Percentiles rank a stretch among this genome's conserved stretches.
Conservation (phyloP, 805 yeast genomes). For the Candida vaughaniae region DNA sequence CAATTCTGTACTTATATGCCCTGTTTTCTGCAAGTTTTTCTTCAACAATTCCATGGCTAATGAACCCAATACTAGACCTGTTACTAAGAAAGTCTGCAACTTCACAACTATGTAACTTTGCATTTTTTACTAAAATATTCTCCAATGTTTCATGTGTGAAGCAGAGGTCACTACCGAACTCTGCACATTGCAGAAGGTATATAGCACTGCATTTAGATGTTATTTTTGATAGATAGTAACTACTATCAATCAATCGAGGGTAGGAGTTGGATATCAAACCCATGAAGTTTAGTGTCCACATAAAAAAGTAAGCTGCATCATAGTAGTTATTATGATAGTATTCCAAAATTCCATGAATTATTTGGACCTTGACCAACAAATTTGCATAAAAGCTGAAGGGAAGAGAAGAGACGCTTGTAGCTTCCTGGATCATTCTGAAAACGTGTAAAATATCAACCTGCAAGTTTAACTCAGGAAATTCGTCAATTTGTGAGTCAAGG, state of each 20-base stretch:
- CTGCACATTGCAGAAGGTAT: slow-evolving; percentile 14
- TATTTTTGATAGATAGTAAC: slow-evolving; percentile 10
- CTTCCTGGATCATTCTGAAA: slow-evolving; percentile 7
- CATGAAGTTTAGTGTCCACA: slow-evolving; percentile 18
- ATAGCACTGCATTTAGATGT: slow-evolving; percentile 13
- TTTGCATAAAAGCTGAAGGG: slow-evolving; percentile 1
- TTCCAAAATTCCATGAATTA: slow-evolving; percentile 19
- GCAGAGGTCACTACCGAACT: slow-evolving; percentile 15
- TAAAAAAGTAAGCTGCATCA: slow-evolving; percentile 16
- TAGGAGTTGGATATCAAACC: slow-evolving; percentile 6
- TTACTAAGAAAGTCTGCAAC: slow-evolving; percentile 19
- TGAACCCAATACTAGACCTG: slow-evolving; percentile 25
- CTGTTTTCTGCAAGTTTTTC: slow-evolving; percentile 18
- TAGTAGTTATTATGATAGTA: slow-evolving; percentile 16
- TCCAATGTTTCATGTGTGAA: slow-evolving; percentile 7
- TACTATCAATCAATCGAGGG: slow-evolving; percentile 11
- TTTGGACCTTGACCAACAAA: slow-evolving; percentile 16
- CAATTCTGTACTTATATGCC: slow-evolving; percentile 9
- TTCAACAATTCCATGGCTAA: slow-evolving; percentile 20
- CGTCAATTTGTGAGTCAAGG: slow-evolving; percentile 9
- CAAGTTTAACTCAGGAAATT: slow-evolving; percentile 18
- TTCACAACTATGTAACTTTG: slow-evolving; percentile 10
- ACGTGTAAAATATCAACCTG: slow-evolving; percentile 11
- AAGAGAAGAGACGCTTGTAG: not conserved
- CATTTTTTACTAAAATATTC: slow-evolving; percentile 7